Evolutionary conservation across 108 stramenopile genomes (phyloP), one percentile per base, ranked within the genome.

Genomic region (Heterococcus sp.): DNA sequence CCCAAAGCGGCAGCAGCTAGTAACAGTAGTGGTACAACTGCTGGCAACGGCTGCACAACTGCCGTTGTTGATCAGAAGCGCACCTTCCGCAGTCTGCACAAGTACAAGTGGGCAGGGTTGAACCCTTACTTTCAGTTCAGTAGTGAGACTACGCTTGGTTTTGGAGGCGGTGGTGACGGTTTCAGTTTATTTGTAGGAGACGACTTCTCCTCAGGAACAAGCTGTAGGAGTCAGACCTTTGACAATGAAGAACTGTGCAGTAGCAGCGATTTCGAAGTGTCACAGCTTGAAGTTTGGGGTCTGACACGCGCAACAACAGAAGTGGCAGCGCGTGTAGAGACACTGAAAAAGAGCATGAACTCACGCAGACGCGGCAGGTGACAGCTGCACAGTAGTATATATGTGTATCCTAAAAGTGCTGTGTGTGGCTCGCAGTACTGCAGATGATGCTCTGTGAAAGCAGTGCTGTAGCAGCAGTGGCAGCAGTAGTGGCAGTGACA

Each of bases 61-160:
- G n/a, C n/a, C n/a, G n/a, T n/a, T n/a, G n/a, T n/a, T n/a, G n/a
- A n/a, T n/a, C n/a, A n/a, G n/a, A n/a, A n/a, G n/a, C n/a, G n/a
- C n/a, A n/a, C n/a, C n/a, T 58, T 58, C 21, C 14, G 21, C 46
- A 8, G 46, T 8, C 26, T 80, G 32, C 39, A 65, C 5, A 73
- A 34, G 5, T 80, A 66, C 71, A 1, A 3, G 30, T 80, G 79
- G 79, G 38, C 79, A 4, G 79, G 79, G 32, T 66, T 80, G 68
- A 80, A 80, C 79, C 72, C 74, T 38, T 80, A 80, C 79, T 70
- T 80, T 14, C 79, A 80, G 79, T 80, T 72, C 70, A 70, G 68
- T 66, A 70, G 63, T 29, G 36, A 40, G 8, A 26, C 14, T 1
- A 65, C 72, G 28, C 27, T 80, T 3, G 79, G 72, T n/a, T 66